phyloP scores from a whole-genome alignment of 179 eudicot species.

The Heliamphora pulchella region DNA sequence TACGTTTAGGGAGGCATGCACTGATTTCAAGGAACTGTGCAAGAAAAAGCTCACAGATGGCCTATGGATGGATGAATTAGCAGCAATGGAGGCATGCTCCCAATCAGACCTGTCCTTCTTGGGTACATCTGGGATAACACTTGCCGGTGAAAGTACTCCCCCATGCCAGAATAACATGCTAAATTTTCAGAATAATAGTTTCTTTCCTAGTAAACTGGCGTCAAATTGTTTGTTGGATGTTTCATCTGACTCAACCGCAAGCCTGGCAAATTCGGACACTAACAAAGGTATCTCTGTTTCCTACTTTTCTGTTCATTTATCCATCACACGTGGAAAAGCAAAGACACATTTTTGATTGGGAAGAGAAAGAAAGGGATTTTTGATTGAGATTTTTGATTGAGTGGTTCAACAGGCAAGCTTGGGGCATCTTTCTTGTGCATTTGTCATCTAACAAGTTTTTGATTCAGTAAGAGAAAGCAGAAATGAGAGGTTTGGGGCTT shows the following conservation, averaged over 20 bases:
- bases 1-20: conserved; percentile 40
- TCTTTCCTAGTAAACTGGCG: conserved; percentile 5
- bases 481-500: not conserved
- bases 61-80: conserved; percentile 51
- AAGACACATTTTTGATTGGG: too few relatives aligned
- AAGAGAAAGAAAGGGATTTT: too few relatives aligned
- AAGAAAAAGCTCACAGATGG: conserved; percentile 42
- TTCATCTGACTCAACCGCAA: conserved; percentile 22
- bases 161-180: conserved; percentile 9
- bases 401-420: not conserved
- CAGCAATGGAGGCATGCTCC: conserved; percentile 40
- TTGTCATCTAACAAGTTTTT: not conserved
- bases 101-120: conserved; percentile 30
- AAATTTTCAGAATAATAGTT: conserved; percentile 6
- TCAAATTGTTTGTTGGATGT: conserved; percentile 22
- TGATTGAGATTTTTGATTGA: too few relatives aligned
- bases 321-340: too few relatives aligned
- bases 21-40: conserved; percentile 45
- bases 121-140: conserved; percentile 38
- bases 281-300: conserved; percentile 27
- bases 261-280: conserved; percentile 22
- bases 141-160: conserved; percentile 30
- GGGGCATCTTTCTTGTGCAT: not conserved
- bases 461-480: too few relatives aligned
- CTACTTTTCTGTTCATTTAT: not conserved